phyloP scores from a whole-genome alignment of 192 early-diverging fungal genomes.

The Podila epigama region DNA sequence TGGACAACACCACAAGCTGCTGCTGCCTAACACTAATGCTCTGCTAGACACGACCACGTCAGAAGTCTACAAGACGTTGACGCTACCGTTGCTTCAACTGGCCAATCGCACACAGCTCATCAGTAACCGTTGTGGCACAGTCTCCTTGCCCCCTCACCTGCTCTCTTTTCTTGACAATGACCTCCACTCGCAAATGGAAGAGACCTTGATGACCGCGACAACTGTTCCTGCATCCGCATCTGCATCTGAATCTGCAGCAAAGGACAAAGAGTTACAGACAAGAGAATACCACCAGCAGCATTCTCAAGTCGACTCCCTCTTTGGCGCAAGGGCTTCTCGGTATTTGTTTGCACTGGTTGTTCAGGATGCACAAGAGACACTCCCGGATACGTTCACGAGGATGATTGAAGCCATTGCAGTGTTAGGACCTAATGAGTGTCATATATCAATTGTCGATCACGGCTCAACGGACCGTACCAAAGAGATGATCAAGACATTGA shows the following conservation, averaged over 20 bases:
- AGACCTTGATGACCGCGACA: not conserved
- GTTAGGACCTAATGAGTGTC: conserved; percentile 21
- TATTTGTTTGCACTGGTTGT: conserved; percentile 17
- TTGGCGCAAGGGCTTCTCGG: not conserved
- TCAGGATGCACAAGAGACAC: conserved; percentile 7
- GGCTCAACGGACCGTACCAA: conserved; percentile 11
- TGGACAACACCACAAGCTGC: conserved; percentile 2
- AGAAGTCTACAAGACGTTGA: conserved; percentile 17
- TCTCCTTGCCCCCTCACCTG: conserved; percentile 15
- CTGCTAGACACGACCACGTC: conserved; percentile 10
- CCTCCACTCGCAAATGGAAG: not conserved
- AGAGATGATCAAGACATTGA: not conserved
- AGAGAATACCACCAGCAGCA: not conserved
- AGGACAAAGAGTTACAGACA: not conserved
- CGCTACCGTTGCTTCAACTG: conserved; percentile 5
- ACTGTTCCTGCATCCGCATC: not conserved
- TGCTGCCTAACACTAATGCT: conserved; percentile 6
- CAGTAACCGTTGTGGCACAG: conserved; percentile 9
- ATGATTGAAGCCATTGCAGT: conserved; percentile 19
- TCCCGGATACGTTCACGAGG: conserved; percentile 16
- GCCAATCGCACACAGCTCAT: conserved; percentile 20
- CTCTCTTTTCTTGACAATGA: conserved; percentile 27
- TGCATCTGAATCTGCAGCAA: not conserved
- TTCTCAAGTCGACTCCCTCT: not conserved
- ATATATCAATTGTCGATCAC: conserved; percentile 28